Evolutionary conservation across 2,329 filamentous ascomycete species (phyloP).

Genomic region (Ascochyta koolunga): DNA sequence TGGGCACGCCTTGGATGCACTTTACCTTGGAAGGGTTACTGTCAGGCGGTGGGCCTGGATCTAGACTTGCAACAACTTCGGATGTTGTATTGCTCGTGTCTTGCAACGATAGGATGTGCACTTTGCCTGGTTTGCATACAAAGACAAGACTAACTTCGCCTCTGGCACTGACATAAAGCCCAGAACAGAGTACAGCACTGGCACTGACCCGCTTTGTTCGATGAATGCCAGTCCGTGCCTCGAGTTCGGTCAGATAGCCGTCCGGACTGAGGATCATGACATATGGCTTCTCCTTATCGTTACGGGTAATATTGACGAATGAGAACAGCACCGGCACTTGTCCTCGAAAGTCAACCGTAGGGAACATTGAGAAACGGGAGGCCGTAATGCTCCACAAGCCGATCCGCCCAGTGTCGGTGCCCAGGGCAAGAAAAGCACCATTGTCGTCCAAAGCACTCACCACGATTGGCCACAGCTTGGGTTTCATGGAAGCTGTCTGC

Average conservation of each 20-base stretch:
- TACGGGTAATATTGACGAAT: conserved; percentile 40
- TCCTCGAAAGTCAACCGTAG: conserved; percentile 59
- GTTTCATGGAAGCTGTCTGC: conserved; percentile 42
- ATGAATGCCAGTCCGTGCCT: conserved; percentile 52
- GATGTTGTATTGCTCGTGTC: conserved; percentile 34
- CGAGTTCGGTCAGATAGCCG: conserved; percentile 66
- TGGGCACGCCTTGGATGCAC: conserved; percentile 65
- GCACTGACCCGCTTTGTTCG: conserved; percentile 38
- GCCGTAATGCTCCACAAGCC: conserved; percentile 68
- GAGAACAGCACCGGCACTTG: conserved; percentile 71
- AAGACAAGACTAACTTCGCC: conserved; percentile 39
- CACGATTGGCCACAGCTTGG: conserved; percentile 56
- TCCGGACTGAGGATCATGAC: conserved; percentile 69
- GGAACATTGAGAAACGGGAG: conserved; percentile 62
- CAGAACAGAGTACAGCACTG: conserved; percentile 35
- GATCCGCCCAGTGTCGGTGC: conserved; percentile 64
- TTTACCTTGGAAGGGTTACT: conserved; percentile 55
- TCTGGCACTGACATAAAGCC: conserved; percentile 36
- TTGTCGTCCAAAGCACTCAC: conserved; percentile 69
- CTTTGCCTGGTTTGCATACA: conserved; percentile 42
- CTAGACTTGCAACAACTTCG: conserved; percentile 43
- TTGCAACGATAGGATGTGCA: conserved; percentile 40
- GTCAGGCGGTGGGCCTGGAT: conserved; percentile 43
- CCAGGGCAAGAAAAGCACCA: conserved; percentile 69
- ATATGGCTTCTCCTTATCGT: conserved; percentile 42